phyloP scores from a whole-genome alignment of 768 basidiomycete species.

The Amanita jacksonii region DNA sequence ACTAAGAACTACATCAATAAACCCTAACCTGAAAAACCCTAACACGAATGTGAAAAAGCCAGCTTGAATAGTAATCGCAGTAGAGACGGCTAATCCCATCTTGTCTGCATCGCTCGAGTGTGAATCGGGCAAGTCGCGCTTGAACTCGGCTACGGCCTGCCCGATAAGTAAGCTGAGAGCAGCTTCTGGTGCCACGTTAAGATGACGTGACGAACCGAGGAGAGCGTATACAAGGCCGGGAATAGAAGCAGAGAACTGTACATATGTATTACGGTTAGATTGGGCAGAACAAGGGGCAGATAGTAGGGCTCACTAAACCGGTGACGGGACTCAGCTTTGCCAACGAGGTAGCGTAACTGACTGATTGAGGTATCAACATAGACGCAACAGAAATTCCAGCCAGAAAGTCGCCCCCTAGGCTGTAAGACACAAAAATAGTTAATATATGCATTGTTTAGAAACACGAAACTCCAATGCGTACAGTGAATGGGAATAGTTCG shows the following conservation, averaged over 20 bases:
- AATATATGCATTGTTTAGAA: neutral
- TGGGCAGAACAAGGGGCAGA: constrained; percentile 9
- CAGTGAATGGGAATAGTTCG: constrained; percentile 61
- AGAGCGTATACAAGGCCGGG: constrained; percentile 85
- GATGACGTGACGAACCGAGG: constrained; percentile 76
- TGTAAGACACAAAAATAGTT: constrained; percentile 12
- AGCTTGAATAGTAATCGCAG: constrained; percentile 82
- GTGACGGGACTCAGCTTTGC: constrained; percentile 79
- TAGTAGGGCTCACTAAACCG: constrained; percentile 77
- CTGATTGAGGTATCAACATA: constrained; percentile 79
- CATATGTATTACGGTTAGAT: neutral
- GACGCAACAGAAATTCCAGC: constrained; percentile 82
- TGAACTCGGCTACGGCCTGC: constrained; percentile 68
- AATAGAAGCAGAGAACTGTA: constrained; percentile 74
- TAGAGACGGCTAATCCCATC: constrained; percentile 59
- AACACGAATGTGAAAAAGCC: constrained; percentile 80
- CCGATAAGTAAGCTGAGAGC: constrained; percentile 81
- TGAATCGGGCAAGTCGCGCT: constrained; percentile 37
- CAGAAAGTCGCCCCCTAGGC: constrained; percentile 51
- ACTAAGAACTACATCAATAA: constrained; percentile 89
- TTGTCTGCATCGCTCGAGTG: constrained; percentile 34
- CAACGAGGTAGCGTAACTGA: constrained; percentile 85
- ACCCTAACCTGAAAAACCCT: constrained; percentile 83
- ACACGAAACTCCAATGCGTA: constrained; percentile 25
- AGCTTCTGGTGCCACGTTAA: constrained; percentile 85